Percentiles rank a stretch among this genome's conserved stretches.
These are phyloP conservation scores for Lunularia cruciata DNA, from an alignment of 225 moss, liverwort and hornwort species.

Conservation along the genomic window DNA sequence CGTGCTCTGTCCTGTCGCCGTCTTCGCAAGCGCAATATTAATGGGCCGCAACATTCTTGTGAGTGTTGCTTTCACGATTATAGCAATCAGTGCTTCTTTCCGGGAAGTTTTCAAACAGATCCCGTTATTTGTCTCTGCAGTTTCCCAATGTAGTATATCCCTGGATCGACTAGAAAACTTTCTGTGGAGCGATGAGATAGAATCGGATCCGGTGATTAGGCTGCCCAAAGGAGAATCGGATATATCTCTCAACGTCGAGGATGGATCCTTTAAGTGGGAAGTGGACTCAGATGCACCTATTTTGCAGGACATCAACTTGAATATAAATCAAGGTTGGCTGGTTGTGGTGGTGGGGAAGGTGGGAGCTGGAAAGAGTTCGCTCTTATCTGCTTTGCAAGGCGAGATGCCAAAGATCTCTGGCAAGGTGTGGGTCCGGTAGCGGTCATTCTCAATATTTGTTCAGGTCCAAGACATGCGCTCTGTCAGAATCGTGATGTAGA, in stretches of 20 bases:
- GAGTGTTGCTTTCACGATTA: constrained; percentile 66
- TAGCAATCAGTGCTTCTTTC: constrained; percentile 43
- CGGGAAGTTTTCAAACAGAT: not conserved
- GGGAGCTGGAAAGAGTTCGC: constrained; percentile 68
- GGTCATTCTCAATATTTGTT: too few relatives aligned
- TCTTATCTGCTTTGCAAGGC: constrained; percentile 61
- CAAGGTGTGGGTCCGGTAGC: constrained; percentile 15
- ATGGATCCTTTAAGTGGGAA: constrained; percentile 70
- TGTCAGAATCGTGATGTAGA: too few relatives aligned
- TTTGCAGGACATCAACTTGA: constrained; percentile 62
- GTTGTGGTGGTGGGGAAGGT: constrained; percentile 79
- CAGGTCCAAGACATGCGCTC: too few relatives aligned
- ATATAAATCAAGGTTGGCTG: constrained; percentile 56
- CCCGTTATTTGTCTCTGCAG: too few relatives aligned
- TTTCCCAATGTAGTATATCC: too few relatives aligned
- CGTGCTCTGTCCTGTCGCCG: constrained; percentile 51
- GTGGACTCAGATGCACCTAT: constrained; percentile 45
- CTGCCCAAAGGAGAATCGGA: constrained; percentile 44
- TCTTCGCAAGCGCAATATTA: constrained; percentile 53
- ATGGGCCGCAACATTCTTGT: constrained; percentile 47
- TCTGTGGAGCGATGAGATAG: constrained; percentile 40
- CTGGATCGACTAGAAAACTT: constrained; percentile 20
- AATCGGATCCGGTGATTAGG: constrained; percentile 52
- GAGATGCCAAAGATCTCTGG: constrained; percentile 69
- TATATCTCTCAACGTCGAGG: constrained; percentile 49